Conservation (phyloP, 306 rosid species). For the Amphicarpaea edgeworthii region DNA sequence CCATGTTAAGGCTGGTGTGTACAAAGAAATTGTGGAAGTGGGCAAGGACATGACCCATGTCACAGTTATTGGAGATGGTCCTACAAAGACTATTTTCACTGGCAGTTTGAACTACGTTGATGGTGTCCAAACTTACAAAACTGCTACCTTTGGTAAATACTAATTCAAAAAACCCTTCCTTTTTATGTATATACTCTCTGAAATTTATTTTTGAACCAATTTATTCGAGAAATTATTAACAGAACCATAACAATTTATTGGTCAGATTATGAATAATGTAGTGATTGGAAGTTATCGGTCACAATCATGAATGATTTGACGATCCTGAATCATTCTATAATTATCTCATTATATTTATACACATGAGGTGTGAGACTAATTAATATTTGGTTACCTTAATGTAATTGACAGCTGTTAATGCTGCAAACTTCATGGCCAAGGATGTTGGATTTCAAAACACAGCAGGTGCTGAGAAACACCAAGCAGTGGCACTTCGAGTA, state of each 20-base stretch:
- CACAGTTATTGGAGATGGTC: conserved; percentile 79
- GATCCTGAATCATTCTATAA: too few relatives aligned
- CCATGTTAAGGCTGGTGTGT: conserved; percentile 72
- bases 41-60: conserved; percentile 50
- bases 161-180: too few relatives aligned
- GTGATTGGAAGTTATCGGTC: too few relatives aligned
- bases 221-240: too few relatives aligned
- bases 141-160: conserved; percentile 74
- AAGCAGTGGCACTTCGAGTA: conserved; percentile 62
- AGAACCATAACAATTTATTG: too few relatives aligned
- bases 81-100: conserved; percentile 66
- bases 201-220: too few relatives aligned
- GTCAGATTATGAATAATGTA: too few relatives aligned
- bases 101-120: conserved; percentile 53
- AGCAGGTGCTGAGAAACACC: conserved; percentile 54
- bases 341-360: too few relatives aligned
- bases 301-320: too few relatives aligned
- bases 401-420: conserved; percentile 56
- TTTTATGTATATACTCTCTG: too few relatives aligned
- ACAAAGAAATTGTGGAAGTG: conserved; percentile 53
- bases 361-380: neutral
- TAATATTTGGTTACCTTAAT: neutral
- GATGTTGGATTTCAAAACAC: conserved; percentile 68
- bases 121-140: conserved; percentile 57
- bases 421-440: conserved; percentile 67